Percentiles rank a stretch among this genome's conserved stretches.
phyloP scores from a whole-genome alignment of 768 basidiomycete genomes.

The Leccinellum rugosiceps region DNA sequence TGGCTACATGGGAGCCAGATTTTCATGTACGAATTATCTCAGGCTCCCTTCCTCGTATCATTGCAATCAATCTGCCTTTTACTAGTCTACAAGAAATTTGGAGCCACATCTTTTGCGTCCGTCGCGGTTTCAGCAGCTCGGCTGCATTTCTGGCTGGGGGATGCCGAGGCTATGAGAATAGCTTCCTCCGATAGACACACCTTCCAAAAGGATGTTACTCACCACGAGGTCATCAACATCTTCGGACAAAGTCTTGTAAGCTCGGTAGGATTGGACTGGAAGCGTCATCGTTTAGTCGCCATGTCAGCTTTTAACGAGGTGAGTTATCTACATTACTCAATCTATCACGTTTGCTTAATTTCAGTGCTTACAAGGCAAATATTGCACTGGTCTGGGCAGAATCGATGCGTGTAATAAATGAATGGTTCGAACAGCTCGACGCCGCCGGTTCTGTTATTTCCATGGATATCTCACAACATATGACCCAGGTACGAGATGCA shows the following conservation, averaged over 20 bases:
- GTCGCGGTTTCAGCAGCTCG: constrained; percentile 29
- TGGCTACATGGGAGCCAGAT: constrained; percentile 34
- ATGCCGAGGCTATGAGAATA: constrained; percentile 40
- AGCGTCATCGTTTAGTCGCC: constrained; percentile 41
- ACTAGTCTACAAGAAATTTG: too few species aligned
- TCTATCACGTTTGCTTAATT: not conserved
- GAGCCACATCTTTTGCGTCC: constrained; percentile 39
- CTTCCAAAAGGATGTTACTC: constrained; percentile 32
- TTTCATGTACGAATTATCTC: constrained; percentile 33
- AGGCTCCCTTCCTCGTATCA: too few species aligned
- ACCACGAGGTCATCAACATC: constrained; percentile 42
- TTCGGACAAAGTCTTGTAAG: constrained; percentile 47
- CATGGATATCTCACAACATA: constrained; percentile 8
- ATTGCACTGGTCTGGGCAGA: constrained; percentile 50
- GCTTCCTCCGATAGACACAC: constrained; percentile 32
- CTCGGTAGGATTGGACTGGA: constrained; percentile 45
- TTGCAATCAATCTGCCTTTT: not conserved
- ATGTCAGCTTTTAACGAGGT: constrained; percentile 53
- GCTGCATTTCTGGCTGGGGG: constrained; percentile 41
- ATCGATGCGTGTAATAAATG: constrained; percentile 35
- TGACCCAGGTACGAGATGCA: constrained; percentile 13
- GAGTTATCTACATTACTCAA: not conserved
- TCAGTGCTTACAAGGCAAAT: constrained; percentile 33
- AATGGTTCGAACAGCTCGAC: constrained; percentile 43
- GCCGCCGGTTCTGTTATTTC: constrained; percentile 16